A percentile compares a stretch with the other conserved stretches of the same genome.
These are phyloP conservation scores for Amanita subjunquillea DNA, from an alignment of 768 basidiomycete genomes.

Conservation along the genomic window DNA sequence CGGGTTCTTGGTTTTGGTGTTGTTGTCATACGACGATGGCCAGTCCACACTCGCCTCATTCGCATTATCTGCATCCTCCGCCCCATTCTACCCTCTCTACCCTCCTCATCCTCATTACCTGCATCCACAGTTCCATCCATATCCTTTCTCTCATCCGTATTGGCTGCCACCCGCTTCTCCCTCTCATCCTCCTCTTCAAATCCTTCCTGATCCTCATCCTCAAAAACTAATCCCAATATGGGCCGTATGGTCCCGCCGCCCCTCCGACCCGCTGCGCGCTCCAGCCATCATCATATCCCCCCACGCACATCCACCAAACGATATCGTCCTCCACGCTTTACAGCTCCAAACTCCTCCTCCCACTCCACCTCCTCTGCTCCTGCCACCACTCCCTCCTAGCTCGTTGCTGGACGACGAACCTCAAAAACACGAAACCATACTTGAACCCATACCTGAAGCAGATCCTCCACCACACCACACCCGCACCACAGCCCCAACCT, in stretches of 20 bases:
- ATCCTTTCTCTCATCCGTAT: no score
- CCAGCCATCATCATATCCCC: slow-evolving; percentile 68
- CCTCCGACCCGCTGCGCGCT: slow-evolving; percentile 49
- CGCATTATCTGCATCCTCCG: no score
- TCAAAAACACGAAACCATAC: background rate
- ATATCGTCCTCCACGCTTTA: slow-evolving; percentile 47
- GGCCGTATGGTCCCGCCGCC: slow-evolving; percentile 69
- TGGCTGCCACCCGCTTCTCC: background rate
- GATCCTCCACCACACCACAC: no score
- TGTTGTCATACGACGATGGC: no score
- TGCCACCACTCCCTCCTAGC: no score
- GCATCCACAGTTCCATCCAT: no score
- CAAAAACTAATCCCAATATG: slow-evolving; percentile 20
- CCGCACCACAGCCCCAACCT: no score
- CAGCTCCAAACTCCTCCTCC: slow-evolving; percentile 40
- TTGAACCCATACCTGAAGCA: background rate
- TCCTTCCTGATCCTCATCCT: background rate
- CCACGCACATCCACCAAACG: slow-evolving; percentile 47
- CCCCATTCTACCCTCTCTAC: no score
- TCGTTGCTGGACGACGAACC: no score
- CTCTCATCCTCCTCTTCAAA: background rate
- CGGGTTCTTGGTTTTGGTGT: no score
- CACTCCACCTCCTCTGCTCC: slow-evolving; percentile 17
- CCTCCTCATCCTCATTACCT: no score
- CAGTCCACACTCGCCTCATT: no score